Evolutionary conservation across 176 grass and related monocot species (phyloP), one percentile per base, ranked within the genome.

Genomic region (Avena insularis): DNA sequence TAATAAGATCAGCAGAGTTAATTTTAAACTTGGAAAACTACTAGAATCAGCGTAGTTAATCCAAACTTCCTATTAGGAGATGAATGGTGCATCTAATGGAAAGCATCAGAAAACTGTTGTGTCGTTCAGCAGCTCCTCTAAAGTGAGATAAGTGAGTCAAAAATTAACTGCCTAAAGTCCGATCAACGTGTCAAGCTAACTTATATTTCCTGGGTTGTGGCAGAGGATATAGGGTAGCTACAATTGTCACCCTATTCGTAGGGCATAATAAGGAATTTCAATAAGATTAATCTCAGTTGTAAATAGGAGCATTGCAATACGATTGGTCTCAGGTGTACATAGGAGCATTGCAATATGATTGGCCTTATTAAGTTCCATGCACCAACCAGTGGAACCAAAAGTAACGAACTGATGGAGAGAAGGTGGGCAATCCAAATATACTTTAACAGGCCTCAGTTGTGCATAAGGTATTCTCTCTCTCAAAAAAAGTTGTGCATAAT

Each of bases 61-160:
- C 36, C 12, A 50, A 78, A 50, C 14, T 67, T 55, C 31, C 17
- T 20, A 66, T 85, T 23, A 66, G 47, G 27, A 77, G 53, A 85
- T 40, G 31, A 54, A n/a, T 54, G 45, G 35, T 66, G 59, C 83
- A 78, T 13, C 31, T 19, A 43, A 31, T 81, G 23, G 12, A 1
- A 65, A 27, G 59, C 23, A 49, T 19, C 58, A 49, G 20, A 57
- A 55, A 83, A 10, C 0, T 56, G 65, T 35, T 51, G 79, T 36
- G 27, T 70, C 15, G 11, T 71, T 70, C 23, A 33, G 5, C 38
- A 5, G 65, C 71, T 83, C 50, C 19, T 70, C 48, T 55, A 82
- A 38, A 29, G 63, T 54, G 15, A 54, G 47, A 54, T 9, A 12
- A 47, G 1, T 48, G 25, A 53, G 25, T 43, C 55, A 57, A 57